Evolutionary conservation across 345 rosid species (phyloP), one percentile per base, ranked within the genome.

Genomic region (Citrus australasica): DNA sequence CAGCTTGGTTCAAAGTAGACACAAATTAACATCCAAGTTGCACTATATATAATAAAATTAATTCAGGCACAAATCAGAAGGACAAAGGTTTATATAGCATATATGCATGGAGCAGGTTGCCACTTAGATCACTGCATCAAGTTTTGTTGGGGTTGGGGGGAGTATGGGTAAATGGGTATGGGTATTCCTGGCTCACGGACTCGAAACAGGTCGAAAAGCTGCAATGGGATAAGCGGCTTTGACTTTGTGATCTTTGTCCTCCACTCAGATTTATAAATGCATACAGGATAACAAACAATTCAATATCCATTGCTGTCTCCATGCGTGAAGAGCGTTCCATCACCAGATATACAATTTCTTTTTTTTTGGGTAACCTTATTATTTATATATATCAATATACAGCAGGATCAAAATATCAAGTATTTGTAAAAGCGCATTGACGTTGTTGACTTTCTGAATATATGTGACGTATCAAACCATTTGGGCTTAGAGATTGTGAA

Each of bases 181-280:
- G 85, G 87, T 61, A 62, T 65, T 67, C n/a, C 65, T 75, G 84
- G 32, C 70, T 76, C 58, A 6, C 48, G 80, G 69, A 79, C 85
- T 77, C 75, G 11, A 79, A 79, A 27, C 79, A 51, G 37, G 59
- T 77, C 64, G 27, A 84, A 84, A 84, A 86, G 85, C 84, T 76
- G 83, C 85, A 19, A 38, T 46, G n/a, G 60, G 84, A 86, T 84
- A 73, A 80, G 63, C 65, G 59, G 58, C 76, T 76, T 81, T 73
- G 81, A 77, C 75, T 37, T 71, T 78, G 63, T n/a, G n/a, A n/a
- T 69, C 72, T 82, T 72, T 78, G 82, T 80, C 78, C 75, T 75
- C 78, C 80, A 79, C 77, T 67, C 28, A 25, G 40, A 42, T 69
- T 74, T 61, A 79, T 75, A 35, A 35, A 33, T 65, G 69, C 42